Conservation (phyloP, 2,329 filamentous ascomycete species). For the Trichoderma sp. region DNA sequence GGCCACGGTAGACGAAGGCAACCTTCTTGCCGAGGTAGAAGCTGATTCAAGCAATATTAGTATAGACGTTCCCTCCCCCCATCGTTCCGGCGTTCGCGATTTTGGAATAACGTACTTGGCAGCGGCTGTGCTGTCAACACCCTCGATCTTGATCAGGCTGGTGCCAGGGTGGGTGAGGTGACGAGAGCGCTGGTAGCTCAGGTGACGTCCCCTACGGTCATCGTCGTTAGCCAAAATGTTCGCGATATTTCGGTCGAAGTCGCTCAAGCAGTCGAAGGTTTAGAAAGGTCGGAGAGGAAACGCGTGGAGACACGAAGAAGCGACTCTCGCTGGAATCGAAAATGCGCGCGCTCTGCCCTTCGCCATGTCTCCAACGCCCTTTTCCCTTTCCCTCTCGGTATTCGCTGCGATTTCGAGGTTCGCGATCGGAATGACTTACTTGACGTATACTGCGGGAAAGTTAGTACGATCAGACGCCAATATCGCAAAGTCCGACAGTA, state of each 20-base stretch:
- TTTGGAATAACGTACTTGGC: constrained; percentile 67
- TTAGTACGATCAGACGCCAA: constrained; percentile 41
- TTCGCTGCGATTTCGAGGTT: constrained; percentile 17
- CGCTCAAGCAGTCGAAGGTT: constrained; percentile 12
- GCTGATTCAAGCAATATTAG: constrained; percentile 45
- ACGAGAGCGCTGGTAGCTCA: constrained; percentile 96
- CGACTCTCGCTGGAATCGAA: background rate
- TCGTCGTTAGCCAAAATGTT: constrained; percentile 39
- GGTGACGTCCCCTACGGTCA: constrained; percentile 80
- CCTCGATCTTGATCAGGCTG: constrained; percentile 97
- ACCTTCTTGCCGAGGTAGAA: constrained; percentile 99
- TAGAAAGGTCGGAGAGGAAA: background rate
- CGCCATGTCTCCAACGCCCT: background rate
- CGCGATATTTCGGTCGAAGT: constrained; percentile 6
- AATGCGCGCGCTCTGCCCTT: background rate
- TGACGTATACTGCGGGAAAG: constrained; percentile 72
- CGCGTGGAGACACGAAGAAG: background rate
- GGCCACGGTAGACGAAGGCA: constrained; percentile 96
- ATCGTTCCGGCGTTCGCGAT: background rate
- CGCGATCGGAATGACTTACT: constrained; percentile 62
- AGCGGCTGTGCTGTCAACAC: constrained; percentile 85
- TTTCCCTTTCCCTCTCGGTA: background rate
- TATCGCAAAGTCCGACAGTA: background rate
- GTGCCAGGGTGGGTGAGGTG: constrained; percentile 88
- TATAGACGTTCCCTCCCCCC: background rate